Conservation (phyloP, 345 rosid species). For the Erucastrum elatum region DNA sequence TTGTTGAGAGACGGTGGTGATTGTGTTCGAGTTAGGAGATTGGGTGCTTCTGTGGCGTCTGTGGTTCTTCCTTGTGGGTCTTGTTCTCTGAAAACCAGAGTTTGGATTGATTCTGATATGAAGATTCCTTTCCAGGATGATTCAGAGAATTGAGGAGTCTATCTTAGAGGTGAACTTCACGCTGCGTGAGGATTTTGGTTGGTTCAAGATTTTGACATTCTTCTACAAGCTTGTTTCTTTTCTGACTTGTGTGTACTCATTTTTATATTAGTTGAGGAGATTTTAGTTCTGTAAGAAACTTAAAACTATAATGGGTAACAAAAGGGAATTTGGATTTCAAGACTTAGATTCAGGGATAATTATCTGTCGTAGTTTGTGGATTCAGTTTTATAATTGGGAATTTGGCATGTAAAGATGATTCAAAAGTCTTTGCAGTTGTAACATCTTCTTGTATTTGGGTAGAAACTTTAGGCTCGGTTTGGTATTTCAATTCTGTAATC, state of each 20-base stretch:
- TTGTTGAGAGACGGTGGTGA: slow-evolving; percentile 50
- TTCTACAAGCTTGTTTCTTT: slow-evolving; percentile 1
- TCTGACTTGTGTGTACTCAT: slow-evolving; percentile 22
- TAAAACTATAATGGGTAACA: slow-evolving; percentile 3
- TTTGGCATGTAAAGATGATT: background rate
- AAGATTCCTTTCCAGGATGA: slow-evolving; percentile 31
- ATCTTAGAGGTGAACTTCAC: slow-evolving; percentile 3
- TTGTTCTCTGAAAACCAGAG: slow-evolving; percentile 67
- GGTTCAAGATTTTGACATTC: background rate
- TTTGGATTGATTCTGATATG: slow-evolving; percentile 48
- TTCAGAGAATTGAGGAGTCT: slow-evolving; percentile 3
- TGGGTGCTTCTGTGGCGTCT: slow-evolving; percentile 55
- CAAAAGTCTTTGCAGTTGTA: background rate
- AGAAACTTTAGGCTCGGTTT: background rate
- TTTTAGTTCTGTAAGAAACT: background rate
- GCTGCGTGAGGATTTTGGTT: slow-evolving; percentile 4
- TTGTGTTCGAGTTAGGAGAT: slow-evolving; percentile 38
- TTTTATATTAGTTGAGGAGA: slow-evolving; percentile 1
- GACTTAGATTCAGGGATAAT: background rate
- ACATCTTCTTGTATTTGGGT: background rate
- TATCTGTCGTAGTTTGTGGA: background rate
- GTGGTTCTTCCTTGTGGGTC: slow-evolving; percentile 85
- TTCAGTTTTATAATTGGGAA: background rate
- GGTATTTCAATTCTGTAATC: slow-evolving; percentile 1
- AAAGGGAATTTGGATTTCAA: background rate